Evolutionary conservation across 2,329 filamentous ascomycete species (phyloP).

Genomic region (Fusarium pseudocircinatum): DNA sequence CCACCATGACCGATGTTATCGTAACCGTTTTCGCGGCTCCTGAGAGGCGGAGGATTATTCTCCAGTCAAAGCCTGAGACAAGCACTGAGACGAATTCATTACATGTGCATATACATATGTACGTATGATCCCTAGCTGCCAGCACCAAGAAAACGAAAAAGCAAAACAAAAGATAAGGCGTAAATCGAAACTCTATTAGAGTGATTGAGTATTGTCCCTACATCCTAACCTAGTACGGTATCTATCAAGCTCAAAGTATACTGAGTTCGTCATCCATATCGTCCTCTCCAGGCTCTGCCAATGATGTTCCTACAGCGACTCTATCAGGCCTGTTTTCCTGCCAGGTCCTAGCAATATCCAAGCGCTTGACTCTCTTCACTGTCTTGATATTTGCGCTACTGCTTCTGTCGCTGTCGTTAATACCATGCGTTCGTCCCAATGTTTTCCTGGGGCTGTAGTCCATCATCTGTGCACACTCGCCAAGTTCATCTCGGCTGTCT

Average conservation of each 20-base stretch:
- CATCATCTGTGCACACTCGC: constrained; percentile 9
- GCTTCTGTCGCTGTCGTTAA: not conserved
- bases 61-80: constrained; percentile 28
- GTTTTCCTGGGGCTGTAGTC: not conserved
- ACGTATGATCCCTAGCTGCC: constrained; percentile 9
- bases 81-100: constrained; percentile 24
- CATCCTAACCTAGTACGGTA: not conserved
- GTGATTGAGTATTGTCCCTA: not conserved
- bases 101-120: not conserved
- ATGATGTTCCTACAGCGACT: constrained; percentile 17
- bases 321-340: constrained; percentile 14
- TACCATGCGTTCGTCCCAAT: not conserved
- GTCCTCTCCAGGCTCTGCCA: constrained; percentile 1
- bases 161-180: not conserved
- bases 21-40: constrained; percentile 14
- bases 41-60: constrained; percentile 27
- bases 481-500: constrained; percentile 39
- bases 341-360: constrained; percentile 20
- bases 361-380: constrained; percentile 29
- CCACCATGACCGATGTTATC: constrained; percentile 34
- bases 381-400: not conserved
- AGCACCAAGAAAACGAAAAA: not conserved
- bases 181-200: not conserved
- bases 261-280: constrained; percentile 32
- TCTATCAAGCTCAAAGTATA: constrained; percentile 13